Base-by-base conservation (phyloP, 1,284 basidiomycete species). In the Irpex sp. region DNA sequence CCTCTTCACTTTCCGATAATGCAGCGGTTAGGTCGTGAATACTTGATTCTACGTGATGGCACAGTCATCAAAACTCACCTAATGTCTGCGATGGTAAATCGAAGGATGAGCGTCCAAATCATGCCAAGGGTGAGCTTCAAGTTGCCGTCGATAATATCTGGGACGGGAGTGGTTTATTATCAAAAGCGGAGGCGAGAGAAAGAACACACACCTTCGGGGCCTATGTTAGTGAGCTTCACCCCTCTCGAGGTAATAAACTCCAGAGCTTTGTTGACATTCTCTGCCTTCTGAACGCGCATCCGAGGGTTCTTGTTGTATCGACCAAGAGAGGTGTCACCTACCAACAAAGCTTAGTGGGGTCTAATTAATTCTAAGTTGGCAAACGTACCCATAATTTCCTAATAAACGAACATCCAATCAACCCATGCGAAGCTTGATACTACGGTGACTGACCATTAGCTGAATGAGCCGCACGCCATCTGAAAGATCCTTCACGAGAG, bases 31-130 rank as follows among this genome's bases (percentile, higher is more conserved):
- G 21, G 15, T 21, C 19, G 26, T 43, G 43, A 53, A 66, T 15
- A 33, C 62, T 65, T 43, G 59, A 36, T 43, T 19, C 53, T 15
- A 6, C 36, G 53, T n/a, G 35, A 13, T 35, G 36, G 54, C 15
- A 36, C 37, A 17, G 13, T 17, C 13, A 53, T 49, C 58, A 50
- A 31, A 54, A 78, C 87, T 64, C 70, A 95, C 94, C 89, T 97
- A 79, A 99, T 98, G 71, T 97, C 95, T 15, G 97, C 95, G 68
- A 99, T 98, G 26, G 96, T 97, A 76, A 98, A 99, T 2, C 95
- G 89, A 37, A 97, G 83, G 72, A 99, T 97, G 47, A 99, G 84
- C 0, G 95, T 97, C 97, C 97, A 99, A 69, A 99, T 98, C 93
- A 98, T 96, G 39, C 97, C 97, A 15, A 99, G 85, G 60, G 97